Base-by-base conservation (phyloP, 371 early-diverging fungal genomes). In the Nematocida minor region DNA sequence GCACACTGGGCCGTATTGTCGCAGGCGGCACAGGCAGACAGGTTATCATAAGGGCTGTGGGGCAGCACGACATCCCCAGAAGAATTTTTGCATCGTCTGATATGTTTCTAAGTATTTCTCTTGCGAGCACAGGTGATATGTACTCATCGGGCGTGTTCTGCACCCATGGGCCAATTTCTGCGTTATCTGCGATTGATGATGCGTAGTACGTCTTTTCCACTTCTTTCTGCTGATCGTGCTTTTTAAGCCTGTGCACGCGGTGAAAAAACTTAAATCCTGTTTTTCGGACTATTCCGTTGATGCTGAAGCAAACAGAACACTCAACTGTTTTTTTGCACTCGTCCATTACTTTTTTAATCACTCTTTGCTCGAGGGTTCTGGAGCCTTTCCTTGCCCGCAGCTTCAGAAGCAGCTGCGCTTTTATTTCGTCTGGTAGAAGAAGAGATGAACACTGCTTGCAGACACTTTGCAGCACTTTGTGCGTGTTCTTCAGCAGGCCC, bases 1-100 rank as follows among this genome's bases (percentile, higher is more conserved):
- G 90, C 18, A 99, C 93, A 2, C 94, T 93, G 0, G 99, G 98
- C 42, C 99, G 91, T 80, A 96, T 93, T 85, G 93, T 93, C 2
- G 90, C 90, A 7, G 99, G 99, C 0, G 97, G 97, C 0, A 99
- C 94, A 3, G 95, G 92, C 31, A 84, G 41, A 60, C 57, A 82
- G 44, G 67, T 51, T 32, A 86, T 79, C 22, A 84, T 64, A 41
- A 86, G 66, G 46, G 69, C 29, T 36, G 38, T 60, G 7, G 83
- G 80, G 9, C 53, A 27, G 29, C 69, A 62, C 2, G 57, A 18
- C 32, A 81, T 31, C n/a, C 71, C 79, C 9, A 84, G 63, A 31
- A 81, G 55, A 36, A 60, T 29, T 9, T 53, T 69, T 40, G 82
- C 74, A n/a, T 67, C 93, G 49, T 90, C 88, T 2, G 89, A 83